phyloP scores from a whole-genome alignment of 108 stramenopile species.

The Heterococcus sp. region DNA sequence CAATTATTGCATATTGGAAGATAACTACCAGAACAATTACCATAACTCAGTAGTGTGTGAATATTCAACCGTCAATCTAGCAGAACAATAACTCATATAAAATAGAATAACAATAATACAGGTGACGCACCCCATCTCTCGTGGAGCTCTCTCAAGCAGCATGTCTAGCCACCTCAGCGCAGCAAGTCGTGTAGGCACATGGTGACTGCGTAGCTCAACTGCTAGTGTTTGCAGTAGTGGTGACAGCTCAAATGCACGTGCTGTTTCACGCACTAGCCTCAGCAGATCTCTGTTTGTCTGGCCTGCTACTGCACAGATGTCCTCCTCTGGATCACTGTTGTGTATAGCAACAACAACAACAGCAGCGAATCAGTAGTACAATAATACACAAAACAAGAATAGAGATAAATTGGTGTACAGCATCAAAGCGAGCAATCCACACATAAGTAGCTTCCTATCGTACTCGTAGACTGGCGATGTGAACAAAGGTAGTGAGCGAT shows the following conservation, averaged over 20 bases:
- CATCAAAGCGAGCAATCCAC: too few species aligned
- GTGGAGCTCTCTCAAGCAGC: slow-evolving; percentile 85
- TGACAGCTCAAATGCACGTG: slow-evolving; percentile 70
- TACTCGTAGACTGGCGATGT: too few species aligned
- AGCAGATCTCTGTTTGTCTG: slow-evolving; percentile 81
- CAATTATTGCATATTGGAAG: too few species aligned
- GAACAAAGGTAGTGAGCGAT: too few species aligned
- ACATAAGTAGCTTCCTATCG: too few species aligned
- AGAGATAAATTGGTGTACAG: slow-evolving; percentile 47
- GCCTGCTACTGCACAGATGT: slow-evolving; percentile 82
- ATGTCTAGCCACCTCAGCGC: slow-evolving; percentile 85
- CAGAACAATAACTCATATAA: background rate
- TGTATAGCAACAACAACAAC: too few species aligned
- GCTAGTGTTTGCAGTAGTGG: slow-evolving; percentile 80
- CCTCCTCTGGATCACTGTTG: slow-evolving; percentile 70
- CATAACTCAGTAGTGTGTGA: too few species aligned
- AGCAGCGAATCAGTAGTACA: too few species aligned
- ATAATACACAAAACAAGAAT: slow-evolving; percentile 78
- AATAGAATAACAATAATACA: background rate
- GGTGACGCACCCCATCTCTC: slow-evolving; percentile 70
- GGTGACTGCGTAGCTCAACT: slow-evolving; percentile 73
- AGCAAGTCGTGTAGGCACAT: slow-evolving; percentile 87
- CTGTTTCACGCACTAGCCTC: slow-evolving; percentile 63
- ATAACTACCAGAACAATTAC: too few species aligned
- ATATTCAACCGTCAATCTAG: too few species aligned